Percentiles rank a stretch among this genome's conserved stretches.
Evolutionary conservation across 2,329 filamentous ascomycete genomes (phyloP).

Genomic region (Fusarium chlamydosporum): DNA sequence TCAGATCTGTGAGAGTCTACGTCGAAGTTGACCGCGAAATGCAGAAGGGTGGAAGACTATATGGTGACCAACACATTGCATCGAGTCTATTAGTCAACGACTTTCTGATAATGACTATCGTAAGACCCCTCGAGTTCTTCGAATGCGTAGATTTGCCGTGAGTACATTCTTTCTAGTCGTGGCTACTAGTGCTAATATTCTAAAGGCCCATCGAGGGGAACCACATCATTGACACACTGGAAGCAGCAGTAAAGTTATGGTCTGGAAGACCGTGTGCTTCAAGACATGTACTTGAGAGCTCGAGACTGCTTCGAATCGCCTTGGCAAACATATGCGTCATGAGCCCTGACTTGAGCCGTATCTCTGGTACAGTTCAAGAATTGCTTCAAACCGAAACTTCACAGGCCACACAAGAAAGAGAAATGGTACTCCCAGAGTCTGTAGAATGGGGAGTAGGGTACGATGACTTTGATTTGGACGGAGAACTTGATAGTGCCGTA

Average conservation of each 20-base stretch:
- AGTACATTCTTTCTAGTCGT: background rate
- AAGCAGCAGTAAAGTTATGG: constrained; percentile 14
- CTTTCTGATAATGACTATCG: constrained; percentile 15
- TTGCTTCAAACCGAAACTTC: no score
- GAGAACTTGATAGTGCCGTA: background rate
- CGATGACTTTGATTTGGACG: no score
- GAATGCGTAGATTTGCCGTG: constrained; percentile 29
- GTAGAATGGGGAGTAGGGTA: rapidly evolving
- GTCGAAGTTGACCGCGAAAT: constrained; percentile 33
- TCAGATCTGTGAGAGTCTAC: constrained; percentile 17
- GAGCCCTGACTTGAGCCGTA: background rate
- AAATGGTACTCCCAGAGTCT: rapidly evolving
- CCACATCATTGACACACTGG: background rate
- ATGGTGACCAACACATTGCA: constrained; percentile 16
- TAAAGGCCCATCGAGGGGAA: background rate
- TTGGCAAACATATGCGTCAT: background rate
- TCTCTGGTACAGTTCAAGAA: rapidly evolving
- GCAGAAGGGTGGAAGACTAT: constrained; percentile 20
- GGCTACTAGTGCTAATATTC: rapidly evolving
- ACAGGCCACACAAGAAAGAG: no score
- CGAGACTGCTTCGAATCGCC: background rate
- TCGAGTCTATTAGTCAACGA: constrained; percentile 7
- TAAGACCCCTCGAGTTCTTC: constrained; percentile 21
- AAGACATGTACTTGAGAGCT: background rate
- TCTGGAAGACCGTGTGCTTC: constrained; percentile 10